A percentile compares a stretch with the other conserved stretches of the same genome.
phyloP scores from a whole-genome alignment of 2,329 filamentous ascomycete species.

The Verruconis gallopava region DNA sequence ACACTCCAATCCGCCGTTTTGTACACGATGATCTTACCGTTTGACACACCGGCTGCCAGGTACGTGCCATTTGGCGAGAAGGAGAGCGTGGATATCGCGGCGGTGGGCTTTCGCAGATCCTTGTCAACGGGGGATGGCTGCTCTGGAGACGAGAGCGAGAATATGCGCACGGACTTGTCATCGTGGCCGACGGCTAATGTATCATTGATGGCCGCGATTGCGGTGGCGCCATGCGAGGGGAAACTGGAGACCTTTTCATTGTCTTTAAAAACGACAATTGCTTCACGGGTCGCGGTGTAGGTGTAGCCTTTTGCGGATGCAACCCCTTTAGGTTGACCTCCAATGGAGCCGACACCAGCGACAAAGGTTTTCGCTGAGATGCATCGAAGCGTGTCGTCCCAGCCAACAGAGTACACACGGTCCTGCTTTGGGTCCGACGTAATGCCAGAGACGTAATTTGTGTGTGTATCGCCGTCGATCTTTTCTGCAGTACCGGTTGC shows the following conservation, averaged over 20 bases:
- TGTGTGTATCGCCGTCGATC: conserved; percentile 70
- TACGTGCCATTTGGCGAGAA: conserved; percentile 69
- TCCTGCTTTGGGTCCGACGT: conserved; percentile 32
- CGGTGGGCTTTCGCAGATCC: conserved; percentile 50
- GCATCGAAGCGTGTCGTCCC: conserved; percentile 82
- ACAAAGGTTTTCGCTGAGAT: conserved; percentile 69
- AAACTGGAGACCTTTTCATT: conserved; percentile 43
- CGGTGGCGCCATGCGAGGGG: conserved; percentile 50
- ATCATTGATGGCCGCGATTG: conserved; percentile 55
- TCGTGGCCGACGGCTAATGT: conserved; percentile 66
- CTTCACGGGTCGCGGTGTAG: conserved; percentile 39
- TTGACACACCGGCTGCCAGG: conserved; percentile 69
- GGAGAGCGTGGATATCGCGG: conserved; percentile 63
- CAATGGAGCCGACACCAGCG: conserved; percentile 52
- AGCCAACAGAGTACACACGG: conserved; percentile 71
- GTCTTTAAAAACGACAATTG: conserved; percentile 46
- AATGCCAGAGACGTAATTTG: conserved; percentile 74
- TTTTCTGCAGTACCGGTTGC: conserved; percentile 52
- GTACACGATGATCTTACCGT: conserved; percentile 82
- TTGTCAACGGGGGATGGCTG: conserved; percentile 40
- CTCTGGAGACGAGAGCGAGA: conserved; percentile 44
- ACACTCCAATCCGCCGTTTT: conserved; percentile 53
- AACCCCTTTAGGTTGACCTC: conserved; percentile 69
- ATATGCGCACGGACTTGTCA: conserved; percentile 63
- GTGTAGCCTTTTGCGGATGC: conserved; percentile 37